Evolutionary conservation across 2,329 filamentous ascomycete genomes (phyloP).

Genomic region (Gaeumannomyces tritici): DNA sequence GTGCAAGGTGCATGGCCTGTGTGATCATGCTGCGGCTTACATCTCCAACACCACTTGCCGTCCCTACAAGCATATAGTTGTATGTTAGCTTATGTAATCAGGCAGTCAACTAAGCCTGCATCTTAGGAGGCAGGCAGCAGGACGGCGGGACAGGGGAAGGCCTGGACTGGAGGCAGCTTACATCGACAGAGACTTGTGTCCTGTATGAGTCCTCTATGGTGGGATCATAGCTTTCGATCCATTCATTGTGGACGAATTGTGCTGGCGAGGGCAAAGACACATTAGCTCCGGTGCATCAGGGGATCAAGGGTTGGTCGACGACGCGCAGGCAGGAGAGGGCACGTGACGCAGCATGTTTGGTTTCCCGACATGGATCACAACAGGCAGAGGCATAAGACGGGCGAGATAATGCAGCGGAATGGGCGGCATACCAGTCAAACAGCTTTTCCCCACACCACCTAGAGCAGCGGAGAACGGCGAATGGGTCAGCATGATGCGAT

Average conservation of each 20-base stretch:
- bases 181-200: conserved; percentile 72
- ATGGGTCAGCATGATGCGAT: background rate
- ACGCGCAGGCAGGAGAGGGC: conserved; percentile 6
- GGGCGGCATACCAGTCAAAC: conserved; percentile 61
- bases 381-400: background rate
- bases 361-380: background rate
- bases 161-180: conserved; percentile 35
- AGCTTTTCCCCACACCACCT: conserved; percentile 90
- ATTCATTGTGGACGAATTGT: conserved; percentile 89
- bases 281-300: conserved; percentile 5
- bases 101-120: background rate
- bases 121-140: background rate
- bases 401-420: conserved; percentile 9
- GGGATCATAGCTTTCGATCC: conserved; percentile 81
- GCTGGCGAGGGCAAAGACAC: conserved; percentile 34
- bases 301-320: conserved; percentile 13
- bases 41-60: conserved; percentile 86
- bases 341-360: conserved; percentile 9
- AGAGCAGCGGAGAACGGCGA: conserved; percentile 9
- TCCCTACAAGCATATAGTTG: conserved; percentile 43
- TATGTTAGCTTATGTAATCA: conserved; percentile 19
- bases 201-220: conserved; percentile 73
- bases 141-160: background rate
- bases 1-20: conserved; percentile 9
- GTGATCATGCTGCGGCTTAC: conserved; percentile 38